Base-by-base conservation (phyloP, 768 basidiomycete species). In the Serendipita indica region DNA sequence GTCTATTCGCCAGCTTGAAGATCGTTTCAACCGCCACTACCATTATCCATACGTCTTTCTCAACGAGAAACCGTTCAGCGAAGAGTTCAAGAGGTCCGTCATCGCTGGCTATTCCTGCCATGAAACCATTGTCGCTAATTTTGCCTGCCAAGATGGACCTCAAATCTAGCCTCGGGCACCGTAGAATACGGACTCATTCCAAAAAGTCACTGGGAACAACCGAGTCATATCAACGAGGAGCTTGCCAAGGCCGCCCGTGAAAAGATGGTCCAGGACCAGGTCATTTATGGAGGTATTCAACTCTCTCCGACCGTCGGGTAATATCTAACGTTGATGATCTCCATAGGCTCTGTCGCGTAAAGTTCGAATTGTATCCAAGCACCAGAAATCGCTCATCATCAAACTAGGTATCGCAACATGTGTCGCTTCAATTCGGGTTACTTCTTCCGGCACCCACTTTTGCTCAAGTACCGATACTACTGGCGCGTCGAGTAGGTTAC, bases 371-470 rank as follows among this genome's bases (percentile, higher is more conserved):
- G 41, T 18, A 43, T 43, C 35, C 27, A n/a, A 7, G 27, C 18
- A n/a, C 16, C 27, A 7, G 6, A n/a, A 18, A 7, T 43, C 18
- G 7, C 27, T 43, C 18, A 43, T n/a, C 41, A n/a, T 43, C 41
- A 25, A n/a, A 7, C 33, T 16, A 76, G 56, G 18, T 94, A 96
- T 66, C 81, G 92, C 37, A 91, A 94, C 64, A 94, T 96, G 93
- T 96, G 93, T 70, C 81, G 93, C 10, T 97, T 83, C 71, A 90
- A 93, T 71, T 91, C 88, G 46, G 90, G 89, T 32, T 88, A 85
- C 73, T 93, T 94, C 72, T 93, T 80, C 72, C 75, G 77, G 39
- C 90, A 93, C 62, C 79, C 83, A 60, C 71, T 93, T 6, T 71
- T 93, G 45, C 76, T 82, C 62, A 73, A 79, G 30, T 91, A 83